Evolutionary conservation across 805 yeast species (phyloP).

Genomic region (Saccharomycopsis oosterbeekiorum): DNA sequence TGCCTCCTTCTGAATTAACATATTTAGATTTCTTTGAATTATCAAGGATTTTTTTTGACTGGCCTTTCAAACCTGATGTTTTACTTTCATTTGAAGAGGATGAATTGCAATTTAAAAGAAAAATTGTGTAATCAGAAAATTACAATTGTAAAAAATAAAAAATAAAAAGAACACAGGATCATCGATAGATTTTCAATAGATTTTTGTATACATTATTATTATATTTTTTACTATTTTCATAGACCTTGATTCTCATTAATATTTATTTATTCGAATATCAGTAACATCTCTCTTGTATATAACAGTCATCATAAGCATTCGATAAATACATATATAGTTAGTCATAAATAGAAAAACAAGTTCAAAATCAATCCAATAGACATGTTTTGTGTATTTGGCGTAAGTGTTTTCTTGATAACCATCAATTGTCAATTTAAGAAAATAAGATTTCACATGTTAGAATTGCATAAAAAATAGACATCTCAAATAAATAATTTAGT

Average conservation of each 20-base stretch:
- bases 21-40: constrained; percentile 45
- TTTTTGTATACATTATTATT: not conserved
- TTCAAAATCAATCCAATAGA: too few relatives aligned
- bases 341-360: too few relatives aligned
- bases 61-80: constrained; percentile 82
- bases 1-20: constrained; percentile 38
- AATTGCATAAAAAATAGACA: too few relatives aligned
- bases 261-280: not conserved
- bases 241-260: not conserved
- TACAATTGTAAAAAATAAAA: not conserved
- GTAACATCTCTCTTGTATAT: not conserved
- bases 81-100: constrained; percentile 34
- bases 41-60: constrained; percentile 43
- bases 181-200: not conserved
- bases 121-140: not conserved
- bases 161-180: not conserved
- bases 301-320: too few relatives aligned
- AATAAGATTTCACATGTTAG: too few relatives aligned
- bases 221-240: not conserved
- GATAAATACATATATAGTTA: too few relatives aligned
- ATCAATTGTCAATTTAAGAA: too few relatives aligned
- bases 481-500: too few relatives aligned
- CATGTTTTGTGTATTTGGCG: too few relatives aligned
- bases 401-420: too few relatives aligned
- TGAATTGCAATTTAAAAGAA: constrained; percentile 2